phyloP scores from a whole-genome alignment of 192 early-diverging fungal genomes.

The Coemansia sp. region DNA sequence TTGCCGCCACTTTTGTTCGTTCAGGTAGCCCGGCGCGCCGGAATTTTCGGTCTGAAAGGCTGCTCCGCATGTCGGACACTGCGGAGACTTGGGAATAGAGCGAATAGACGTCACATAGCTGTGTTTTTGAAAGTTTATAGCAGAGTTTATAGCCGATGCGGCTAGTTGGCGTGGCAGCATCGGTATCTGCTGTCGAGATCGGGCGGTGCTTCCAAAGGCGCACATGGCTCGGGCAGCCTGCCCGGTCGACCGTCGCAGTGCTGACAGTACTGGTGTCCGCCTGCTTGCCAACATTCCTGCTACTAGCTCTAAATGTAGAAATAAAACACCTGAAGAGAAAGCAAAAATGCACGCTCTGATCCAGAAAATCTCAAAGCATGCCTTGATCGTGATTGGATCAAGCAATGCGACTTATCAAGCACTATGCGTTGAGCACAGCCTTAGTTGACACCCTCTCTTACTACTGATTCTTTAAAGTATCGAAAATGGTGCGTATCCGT shows the following conservation, averaged over 20 bases:
- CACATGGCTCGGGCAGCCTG: background rate
- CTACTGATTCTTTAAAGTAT: constrained; percentile 14
- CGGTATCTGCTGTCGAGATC: background rate
- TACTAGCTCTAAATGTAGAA: background rate
- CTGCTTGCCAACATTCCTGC: background rate
- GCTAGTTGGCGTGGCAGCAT: background rate
- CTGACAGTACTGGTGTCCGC: background rate
- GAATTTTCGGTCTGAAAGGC: constrained; percentile 57
- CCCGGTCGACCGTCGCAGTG: background rate
- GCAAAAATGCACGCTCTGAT: background rate
- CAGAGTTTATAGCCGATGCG: background rate
- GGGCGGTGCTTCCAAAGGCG: background rate
- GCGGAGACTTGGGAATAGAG: constrained; percentile 19
- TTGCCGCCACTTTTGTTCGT: constrained; percentile 36
- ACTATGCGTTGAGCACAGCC: background rate
- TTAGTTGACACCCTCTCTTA: constrained; percentile 11
- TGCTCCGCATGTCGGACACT: constrained; percentile 70
- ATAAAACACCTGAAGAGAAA: background rate
- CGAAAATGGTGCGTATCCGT: constrained; percentile 55
- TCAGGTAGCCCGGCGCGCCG: constrained; percentile 56
- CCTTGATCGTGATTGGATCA: background rate
- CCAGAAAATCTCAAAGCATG: background rate
- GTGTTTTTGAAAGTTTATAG: background rate
- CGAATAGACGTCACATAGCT: background rate
- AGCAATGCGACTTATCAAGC: background rate